A percentile compares a stretch with the other conserved stretches of the same genome.
Evolutionary conservation across 2,329 filamentous ascomycete genomes (phyloP).

Genomic region (Apiospora aurea): DNA sequence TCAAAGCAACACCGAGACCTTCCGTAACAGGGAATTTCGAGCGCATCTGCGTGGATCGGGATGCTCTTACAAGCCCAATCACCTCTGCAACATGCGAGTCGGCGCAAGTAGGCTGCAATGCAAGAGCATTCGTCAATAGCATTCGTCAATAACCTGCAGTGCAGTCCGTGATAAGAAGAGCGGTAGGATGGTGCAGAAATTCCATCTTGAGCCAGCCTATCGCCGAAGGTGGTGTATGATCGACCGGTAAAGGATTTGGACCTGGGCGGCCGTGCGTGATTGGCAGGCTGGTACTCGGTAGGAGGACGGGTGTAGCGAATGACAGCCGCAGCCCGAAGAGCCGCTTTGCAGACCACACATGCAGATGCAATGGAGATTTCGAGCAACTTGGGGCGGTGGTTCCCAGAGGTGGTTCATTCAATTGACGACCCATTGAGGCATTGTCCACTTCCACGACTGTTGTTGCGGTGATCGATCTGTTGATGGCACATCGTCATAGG

Average conservation of each 20-base stretch:
- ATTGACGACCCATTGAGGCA: background rate
- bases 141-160: background rate
- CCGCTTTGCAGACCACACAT: background rate
- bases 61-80: background rate
- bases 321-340: background rate
- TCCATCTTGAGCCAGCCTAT: background rate
- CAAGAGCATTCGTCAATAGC: background rate
- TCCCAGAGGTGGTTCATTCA: background rate
- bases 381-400: background rate
- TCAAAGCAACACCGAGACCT: background rate
- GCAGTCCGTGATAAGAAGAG: background rate
- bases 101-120: background rate
- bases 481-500: background rate
- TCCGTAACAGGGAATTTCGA: background rate
- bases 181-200: background rate
- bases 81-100: background rate
- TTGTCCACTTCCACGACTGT: background rate
- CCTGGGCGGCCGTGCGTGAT: background rate
- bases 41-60: background rate
- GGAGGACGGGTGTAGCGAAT: background rate
- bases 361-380: background rate
- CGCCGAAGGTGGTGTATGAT: background rate
- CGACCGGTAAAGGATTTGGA: background rate
- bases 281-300: background rate
- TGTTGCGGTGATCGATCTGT: constrained; percentile 5